Conservation (phyloP, 2,329 filamentous ascomycete species). For the Diaporthe sp. region DNA sequence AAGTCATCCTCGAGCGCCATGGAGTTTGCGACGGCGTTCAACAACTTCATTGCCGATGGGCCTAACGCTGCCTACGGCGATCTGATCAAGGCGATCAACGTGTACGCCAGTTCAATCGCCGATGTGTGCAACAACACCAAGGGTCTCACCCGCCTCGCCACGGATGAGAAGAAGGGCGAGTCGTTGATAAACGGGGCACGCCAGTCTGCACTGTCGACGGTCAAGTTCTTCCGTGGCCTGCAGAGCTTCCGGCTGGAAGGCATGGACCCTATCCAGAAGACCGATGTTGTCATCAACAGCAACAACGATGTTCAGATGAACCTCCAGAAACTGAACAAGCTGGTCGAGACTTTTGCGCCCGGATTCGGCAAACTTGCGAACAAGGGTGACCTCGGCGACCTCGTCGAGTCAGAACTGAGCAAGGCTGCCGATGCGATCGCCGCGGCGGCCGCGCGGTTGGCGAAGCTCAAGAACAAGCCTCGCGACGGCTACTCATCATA, state of each 20-base stretch:
- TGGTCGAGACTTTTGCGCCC: slow-evolving; percentile 92
- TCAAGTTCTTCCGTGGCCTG: slow-evolving; percentile 94
- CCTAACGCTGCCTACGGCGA: slow-evolving; percentile 91
- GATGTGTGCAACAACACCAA: slow-evolving; percentile 98
- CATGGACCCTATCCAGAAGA: slow-evolving; percentile 91
- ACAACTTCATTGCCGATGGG: slow-evolving; percentile 97
- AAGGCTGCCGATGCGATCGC: slow-evolving; percentile 97
- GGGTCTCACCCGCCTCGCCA: slow-evolving; percentile 91
- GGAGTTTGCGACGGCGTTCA: slow-evolving; percentile 98
- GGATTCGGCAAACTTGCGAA: slow-evolving; percentile 85
- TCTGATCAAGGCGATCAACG: slow-evolving; percentile 92
- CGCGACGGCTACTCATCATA: slow-evolving; percentile 95
- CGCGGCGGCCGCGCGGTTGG: slow-evolving; percentile 88
- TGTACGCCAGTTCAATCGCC: slow-evolving; percentile 90
- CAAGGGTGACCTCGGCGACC: slow-evolving; percentile 89
- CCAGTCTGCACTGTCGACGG: slow-evolving; percentile 86
- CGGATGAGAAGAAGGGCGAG: slow-evolving; percentile 95
- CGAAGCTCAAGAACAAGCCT: slow-evolving; percentile 96
- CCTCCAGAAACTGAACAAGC: slow-evolving; percentile 91
- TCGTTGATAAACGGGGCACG: slow-evolving; percentile 86
- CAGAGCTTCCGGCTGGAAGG: slow-evolving; percentile 95
- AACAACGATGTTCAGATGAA: slow-evolving; percentile 97
- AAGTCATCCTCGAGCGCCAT: slow-evolving; percentile 95
- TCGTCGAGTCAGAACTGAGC: slow-evolving; percentile 91
- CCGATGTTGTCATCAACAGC: slow-evolving; percentile 96